phyloP scores from a whole-genome alignment of 2,329 filamentous ascomycete genomes.

The Diaporthe capsici region DNA sequence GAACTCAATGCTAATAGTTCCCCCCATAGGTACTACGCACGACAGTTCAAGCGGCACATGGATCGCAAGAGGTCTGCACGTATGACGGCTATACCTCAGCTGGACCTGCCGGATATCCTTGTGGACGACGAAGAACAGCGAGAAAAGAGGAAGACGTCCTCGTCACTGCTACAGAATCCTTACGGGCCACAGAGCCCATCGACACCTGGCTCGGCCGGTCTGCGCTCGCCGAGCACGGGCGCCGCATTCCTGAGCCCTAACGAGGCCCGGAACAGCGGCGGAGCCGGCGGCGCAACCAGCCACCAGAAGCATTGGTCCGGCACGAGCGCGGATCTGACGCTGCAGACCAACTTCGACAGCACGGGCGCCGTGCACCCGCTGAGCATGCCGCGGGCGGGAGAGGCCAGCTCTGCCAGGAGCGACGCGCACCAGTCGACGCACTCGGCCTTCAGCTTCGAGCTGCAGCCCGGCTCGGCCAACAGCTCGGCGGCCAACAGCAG shows the following conservation, averaged over 20 bases:
- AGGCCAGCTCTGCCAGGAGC: constrained; percentile 52
- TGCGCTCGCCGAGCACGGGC: constrained; percentile 41
- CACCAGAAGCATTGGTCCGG: constrained; percentile 60
- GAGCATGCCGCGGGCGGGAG: constrained; percentile 64
- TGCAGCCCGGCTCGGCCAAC: constrained; percentile 59
- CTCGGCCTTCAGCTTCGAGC: constrained; percentile 72
- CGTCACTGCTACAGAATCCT: constrained; percentile 37
- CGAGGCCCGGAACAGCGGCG: constrained; percentile 50
- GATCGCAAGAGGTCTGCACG: constrained; percentile 80
- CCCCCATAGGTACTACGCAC: constrained; percentile 78
- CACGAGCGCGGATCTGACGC: constrained; percentile 58
- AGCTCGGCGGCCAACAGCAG: constrained; percentile 47
- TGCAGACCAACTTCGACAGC: constrained; percentile 52
- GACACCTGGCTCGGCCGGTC: constrained; percentile 44
- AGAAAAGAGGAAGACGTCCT: constrained; percentile 45
- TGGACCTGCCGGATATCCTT: constrained; percentile 90
- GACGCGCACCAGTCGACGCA: constrained; percentile 57
- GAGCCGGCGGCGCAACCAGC: constrained; percentile 47
- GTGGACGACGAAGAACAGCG: constrained; percentile 82
- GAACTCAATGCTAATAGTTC: constrained; percentile 21
- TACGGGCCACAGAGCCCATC: constrained; percentile 41
- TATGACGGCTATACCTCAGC: constrained; percentile 82
- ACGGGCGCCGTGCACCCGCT: constrained; percentile 62
- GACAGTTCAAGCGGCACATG: constrained; percentile 82
- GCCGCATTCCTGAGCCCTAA: constrained; percentile 54